phyloP scores from a whole-genome alignment of 2,329 filamentous ascomycete genomes.

The Triangularia verruculosa region DNA sequence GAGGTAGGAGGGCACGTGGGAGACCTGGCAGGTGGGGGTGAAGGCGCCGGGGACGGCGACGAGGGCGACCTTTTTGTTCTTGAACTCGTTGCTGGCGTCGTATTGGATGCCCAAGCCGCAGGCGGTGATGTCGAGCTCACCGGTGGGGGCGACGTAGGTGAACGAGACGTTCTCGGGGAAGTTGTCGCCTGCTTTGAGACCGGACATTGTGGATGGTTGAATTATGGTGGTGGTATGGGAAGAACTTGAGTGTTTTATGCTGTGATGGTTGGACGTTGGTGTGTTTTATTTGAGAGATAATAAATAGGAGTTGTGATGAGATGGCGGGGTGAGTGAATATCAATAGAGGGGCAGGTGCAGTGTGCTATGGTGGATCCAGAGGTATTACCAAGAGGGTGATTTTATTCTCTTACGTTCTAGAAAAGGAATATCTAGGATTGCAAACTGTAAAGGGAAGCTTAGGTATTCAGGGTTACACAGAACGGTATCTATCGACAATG shows the following conservation, averaged over 20 bases:
- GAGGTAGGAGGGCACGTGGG: slow-evolving; percentile 79
- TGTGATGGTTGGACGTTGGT: not conserved
- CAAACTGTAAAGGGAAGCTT: not conserved
- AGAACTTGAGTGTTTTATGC: not conserved
- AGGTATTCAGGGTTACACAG: not conserved
- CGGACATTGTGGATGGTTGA: slow-evolving; percentile 46
- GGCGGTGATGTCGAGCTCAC: slow-evolving; percentile 66
- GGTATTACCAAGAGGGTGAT: not conserved
- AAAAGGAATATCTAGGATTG: not conserved
- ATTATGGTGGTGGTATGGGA: not conserved
- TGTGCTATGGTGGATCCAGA: not conserved
- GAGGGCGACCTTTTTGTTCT: slow-evolving; percentile 55
- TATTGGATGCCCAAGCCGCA: slow-evolving; percentile 78
- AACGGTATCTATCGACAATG: not conserved
- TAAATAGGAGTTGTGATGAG: not conserved
- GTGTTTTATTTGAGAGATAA: not conserved
- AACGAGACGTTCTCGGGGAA: slow-evolving; percentile 82
- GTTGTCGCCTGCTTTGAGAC: slow-evolving; percentile 73
- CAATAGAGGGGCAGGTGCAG: not conserved
- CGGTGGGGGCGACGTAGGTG: slow-evolving; percentile 75
- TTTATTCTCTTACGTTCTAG: not conserved
- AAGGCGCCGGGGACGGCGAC: slow-evolving; percentile 68
- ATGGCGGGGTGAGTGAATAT: not conserved
- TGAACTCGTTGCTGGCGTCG: slow-evolving; percentile 70
- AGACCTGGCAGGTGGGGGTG: slow-evolving; percentile 80